Evolutionary conservation across 495 filamentous ascomycete genomes (phyloP), one percentile per base, ranked within the genome.

Genomic region (Hypomontagnella submonticulosa): DNA sequence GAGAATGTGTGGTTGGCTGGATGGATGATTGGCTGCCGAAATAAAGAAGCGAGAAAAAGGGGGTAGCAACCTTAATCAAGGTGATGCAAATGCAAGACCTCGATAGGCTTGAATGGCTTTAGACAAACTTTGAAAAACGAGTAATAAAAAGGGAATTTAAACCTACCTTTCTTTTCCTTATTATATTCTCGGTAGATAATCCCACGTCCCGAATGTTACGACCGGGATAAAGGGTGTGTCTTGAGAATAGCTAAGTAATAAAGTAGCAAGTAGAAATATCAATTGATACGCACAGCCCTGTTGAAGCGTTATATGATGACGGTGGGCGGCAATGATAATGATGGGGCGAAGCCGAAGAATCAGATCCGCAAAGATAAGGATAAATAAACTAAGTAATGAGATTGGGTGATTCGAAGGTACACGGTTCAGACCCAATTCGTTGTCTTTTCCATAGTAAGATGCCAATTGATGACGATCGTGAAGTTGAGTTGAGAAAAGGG

Each of bases 51-150:
- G 55, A 33, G 30, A 57, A 40, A 56, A 61, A 53, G 34, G 36
- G 46, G 53, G 48, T 54, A 19, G 60, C 61, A n/a, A 69, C 66
- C 66, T 64, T 69, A 60, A 63, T 69, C 20, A 64, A 69, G 56
- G 41, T 53, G 60, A 69, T 69, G 66, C 60, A 52, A 66, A 56
- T 27, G 23, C 60, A 56, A 13, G 34, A 42, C 56, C 50, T 59
- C 65, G 38, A 59, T 44, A 60, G 19, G 52, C 53, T 59, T 63
- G 40, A 63, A 52, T 15, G 18, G 23, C 41, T 27, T 41, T 51
- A 6, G n/a, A 47, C 32, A 34, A 37, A 57, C 18, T 54, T 52
- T 50, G n/a, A 52, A 27, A 56, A 42, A 61, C 30, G 43, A 49
- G 40, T 37, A 53, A 27, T 27, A 27, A 27, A 56, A 30, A 48